These are phyloP conservation scores for Chlamydomonas sphaeroides DNA, from an alignment of 139 green algal species.

Conservation along the genomic window DNA sequence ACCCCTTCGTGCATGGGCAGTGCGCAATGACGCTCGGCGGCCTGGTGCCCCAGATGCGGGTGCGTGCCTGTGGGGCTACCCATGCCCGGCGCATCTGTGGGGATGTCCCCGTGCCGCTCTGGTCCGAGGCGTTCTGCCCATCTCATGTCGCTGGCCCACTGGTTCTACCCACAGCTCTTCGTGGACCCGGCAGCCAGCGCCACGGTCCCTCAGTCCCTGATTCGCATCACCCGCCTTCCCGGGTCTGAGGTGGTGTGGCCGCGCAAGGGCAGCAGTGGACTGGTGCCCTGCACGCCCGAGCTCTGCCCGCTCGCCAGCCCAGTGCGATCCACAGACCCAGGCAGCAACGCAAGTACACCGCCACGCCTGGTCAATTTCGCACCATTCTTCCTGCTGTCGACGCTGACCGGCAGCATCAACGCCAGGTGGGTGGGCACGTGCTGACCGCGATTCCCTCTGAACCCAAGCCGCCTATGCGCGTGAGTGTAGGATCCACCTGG, in stretches of 20 bases:
- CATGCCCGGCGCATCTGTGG: not conserved
- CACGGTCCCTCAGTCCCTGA: not conserved
- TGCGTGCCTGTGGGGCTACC: too few relatives aligned
- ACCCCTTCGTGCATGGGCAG: not conserved
- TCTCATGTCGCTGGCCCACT: too few relatives aligned
- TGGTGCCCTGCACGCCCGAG: not conserved
- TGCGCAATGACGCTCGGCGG: constrained; percentile 19
- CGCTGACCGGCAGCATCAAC: not conserved
- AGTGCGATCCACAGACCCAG: not conserved
- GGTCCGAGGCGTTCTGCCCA: not conserved
- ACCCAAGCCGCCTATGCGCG: too few relatives aligned
- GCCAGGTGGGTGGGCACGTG: not conserved
- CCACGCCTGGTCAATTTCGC: constrained; percentile 4
- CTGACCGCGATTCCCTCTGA: too few relatives aligned
- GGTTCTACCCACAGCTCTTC: not conserved
- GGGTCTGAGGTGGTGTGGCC: constrained; percentile 15
- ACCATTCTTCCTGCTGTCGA: not conserved
- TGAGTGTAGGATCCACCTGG: too few relatives aligned
- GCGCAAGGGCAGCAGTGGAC: not conserved
- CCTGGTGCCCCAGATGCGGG: constrained; percentile 6
- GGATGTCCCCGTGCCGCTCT: not conserved
- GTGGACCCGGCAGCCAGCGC: not conserved
- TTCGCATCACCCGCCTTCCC: not conserved
- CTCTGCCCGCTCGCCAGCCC: not conserved
- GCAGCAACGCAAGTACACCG: not conserved